Evolutionary conservation across 345 rosid genomes (phyloP).

Genomic region (Capsella bursapastoris): DNA sequence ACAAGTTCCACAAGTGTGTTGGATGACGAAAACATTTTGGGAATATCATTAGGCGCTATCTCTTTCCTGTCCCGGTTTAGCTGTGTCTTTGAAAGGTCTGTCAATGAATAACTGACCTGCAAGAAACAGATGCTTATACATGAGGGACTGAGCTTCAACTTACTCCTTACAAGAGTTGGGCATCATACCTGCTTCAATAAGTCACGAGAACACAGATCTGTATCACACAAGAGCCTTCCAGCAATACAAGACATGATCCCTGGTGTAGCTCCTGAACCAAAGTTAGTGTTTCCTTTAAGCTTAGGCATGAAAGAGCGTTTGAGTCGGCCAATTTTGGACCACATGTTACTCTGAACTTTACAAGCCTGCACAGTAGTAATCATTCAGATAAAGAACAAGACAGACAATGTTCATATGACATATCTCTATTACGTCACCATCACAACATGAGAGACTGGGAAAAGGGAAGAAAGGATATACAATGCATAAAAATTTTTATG

Average conservation of each 20-base stretch:
- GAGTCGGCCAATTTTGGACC: constrained; percentile 99
- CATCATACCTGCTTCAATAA: constrained; percentile 77
- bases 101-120: constrained; percentile 97
- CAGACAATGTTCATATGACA: neutral
- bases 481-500: constrained; percentile 3
- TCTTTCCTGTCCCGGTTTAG: constrained; percentile 88
- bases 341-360: constrained; percentile 82
- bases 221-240: constrained; percentile 95
- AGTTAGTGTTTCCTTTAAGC: constrained; percentile 73
- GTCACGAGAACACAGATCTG: constrained; percentile 87
- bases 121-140: constrained; percentile 43
- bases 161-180: constrained; percentile 24
- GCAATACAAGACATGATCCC: constrained; percentile 96
- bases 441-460: neutral
- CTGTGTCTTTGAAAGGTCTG: constrained; percentile 89
- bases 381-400: constrained; percentile 18
- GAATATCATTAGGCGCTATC: constrained; percentile 76
- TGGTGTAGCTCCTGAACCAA: constrained; percentile 92
- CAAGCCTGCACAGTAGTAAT: constrained; percentile 63
- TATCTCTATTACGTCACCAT: constrained; percentile 18
- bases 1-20: constrained; percentile 84
- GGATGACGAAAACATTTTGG: constrained; percentile 82
- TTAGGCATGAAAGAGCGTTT: constrained; percentile 95
- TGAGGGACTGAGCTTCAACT: constrained; percentile 37
- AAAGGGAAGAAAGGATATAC: constrained; percentile 20